phyloP scores from a whole-genome alignment of 2,329 filamentous ascomycete genomes.

The Neopestalotiopsis clavispora region DNA sequence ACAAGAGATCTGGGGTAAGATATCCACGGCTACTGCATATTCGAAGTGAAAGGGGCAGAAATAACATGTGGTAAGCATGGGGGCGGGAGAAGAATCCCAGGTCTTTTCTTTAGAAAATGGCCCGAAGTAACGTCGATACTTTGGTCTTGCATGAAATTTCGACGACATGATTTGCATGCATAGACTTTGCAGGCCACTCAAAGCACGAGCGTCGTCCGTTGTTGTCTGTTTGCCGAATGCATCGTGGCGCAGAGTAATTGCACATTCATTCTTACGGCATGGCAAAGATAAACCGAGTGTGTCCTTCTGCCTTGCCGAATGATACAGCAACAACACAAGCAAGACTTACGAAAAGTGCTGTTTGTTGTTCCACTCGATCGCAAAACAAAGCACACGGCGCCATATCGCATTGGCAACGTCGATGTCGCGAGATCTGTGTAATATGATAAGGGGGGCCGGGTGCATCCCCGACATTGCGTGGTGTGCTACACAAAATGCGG shows the following conservation, averaged over 20 bases:
- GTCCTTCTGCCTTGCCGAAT: no score
- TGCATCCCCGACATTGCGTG: background rate
- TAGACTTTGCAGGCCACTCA: background rate
- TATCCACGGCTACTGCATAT: background rate
- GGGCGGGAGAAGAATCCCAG: background rate
- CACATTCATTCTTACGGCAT: background rate
- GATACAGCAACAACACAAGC: no score
- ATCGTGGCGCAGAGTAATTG: background rate
- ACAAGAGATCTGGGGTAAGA: background rate
- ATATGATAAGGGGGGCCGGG: background rate
- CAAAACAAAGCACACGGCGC: background rate
- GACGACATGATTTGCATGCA: background rate
- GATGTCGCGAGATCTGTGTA: background rate
- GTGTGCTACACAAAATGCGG: background rate
- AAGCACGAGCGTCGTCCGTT: background rate
- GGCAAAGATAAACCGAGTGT: background rate
- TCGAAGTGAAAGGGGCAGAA: background rate
- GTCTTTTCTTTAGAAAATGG: background rate
- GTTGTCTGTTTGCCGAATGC: background rate
- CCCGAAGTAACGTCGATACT: conserved; percentile 13
- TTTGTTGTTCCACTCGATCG: background rate
- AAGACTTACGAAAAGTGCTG: background rate
- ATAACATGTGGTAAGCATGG: background rate
- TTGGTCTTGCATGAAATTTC: conserved; percentile 5
- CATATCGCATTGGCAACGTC: background rate